Evolutionary conservation across 768 basidiomycete genomes (phyloP), one percentile per base, ranked within the genome.

Genomic region (Lactifluus pinguis): DNA sequence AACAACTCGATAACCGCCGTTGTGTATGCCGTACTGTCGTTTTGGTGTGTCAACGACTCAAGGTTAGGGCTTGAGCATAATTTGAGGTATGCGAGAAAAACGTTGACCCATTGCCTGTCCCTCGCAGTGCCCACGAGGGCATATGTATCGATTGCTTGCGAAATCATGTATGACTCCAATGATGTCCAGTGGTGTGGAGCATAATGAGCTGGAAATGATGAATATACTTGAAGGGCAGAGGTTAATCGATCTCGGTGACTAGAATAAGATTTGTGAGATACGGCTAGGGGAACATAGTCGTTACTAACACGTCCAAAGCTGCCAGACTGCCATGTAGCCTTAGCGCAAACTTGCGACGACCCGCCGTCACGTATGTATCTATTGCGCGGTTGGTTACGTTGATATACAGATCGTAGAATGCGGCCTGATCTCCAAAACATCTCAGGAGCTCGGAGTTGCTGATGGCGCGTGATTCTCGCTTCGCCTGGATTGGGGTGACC

Each of bases 301-400:
- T 4, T 32, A 75, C 92, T 65, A 75, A 98, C 95, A 87, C 72
- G 65, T 98, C 94, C 41, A 98, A 80, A 15, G 89, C 90, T 3
- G 94, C 95, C 15, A 98, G 76, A 67, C 81, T 86, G 2, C 89
- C 91, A 63, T 94, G 89, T 52, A 98, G 73, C 66, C 87, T 88
- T 39, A 95, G 74, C 10, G 92, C 93, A 69, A 88, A 91, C 68
- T 95, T 89, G 52, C 86, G 80, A 48, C 94, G 83, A 17, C 86
- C 87, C n/a, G 87, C 86, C 65, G 82, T 85, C 53, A 83, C 86
- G 67, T 92, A 97, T 64, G 87, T 79, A 50, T 92, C 88, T 57
- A 97, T 88, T 6, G 92, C 85, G 55, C 85, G 84, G 67, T 93
- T 89, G 3, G 90, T 91, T 47, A 84, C 72, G 14, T 73, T 74